These are phyloP conservation scores for Glebionis coronaria DNA, from an alignment of 129 eudicot genomes.

Conservation along the genomic window DNA sequence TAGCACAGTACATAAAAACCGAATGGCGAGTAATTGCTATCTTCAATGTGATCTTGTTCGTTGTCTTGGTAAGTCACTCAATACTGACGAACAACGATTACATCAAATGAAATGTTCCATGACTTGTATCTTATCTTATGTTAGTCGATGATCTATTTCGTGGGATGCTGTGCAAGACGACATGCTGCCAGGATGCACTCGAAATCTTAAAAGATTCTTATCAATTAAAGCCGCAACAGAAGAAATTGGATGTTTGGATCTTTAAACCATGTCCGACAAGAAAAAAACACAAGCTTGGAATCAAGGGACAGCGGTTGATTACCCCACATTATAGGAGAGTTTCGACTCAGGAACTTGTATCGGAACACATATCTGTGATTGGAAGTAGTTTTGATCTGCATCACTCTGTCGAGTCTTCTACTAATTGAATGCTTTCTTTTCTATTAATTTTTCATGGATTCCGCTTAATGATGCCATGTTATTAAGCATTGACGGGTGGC, in stretches of 20 bases:
- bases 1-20: slow-evolving; percentile 87
- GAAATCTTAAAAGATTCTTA: slow-evolving; percentile 46
- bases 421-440: slow-evolving; percentile 7
- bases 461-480: background rate
- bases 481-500: too few relatives aligned
- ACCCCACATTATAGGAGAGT: slow-evolving; percentile 5
- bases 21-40: slow-evolving; percentile 94
- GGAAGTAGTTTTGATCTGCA: background rate
- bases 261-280: slow-evolving; percentile 3
- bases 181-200: slow-evolving; percentile 58
- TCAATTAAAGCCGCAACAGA: background rate
- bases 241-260: slow-evolving; percentile 4
- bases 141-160: slow-evolving; percentile 77
- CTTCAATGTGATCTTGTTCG: slow-evolving; percentile 68
- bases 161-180: slow-evolving; percentile 90
- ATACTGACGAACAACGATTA: slow-evolving; percentile 1
- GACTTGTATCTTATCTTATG: slow-evolving; percentile 11
- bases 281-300: slow-evolving; percentile 3
- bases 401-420: background rate
- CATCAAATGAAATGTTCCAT: background rate
- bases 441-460: background rate
- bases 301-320: slow-evolving; percentile 5
- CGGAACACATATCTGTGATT: background rate
- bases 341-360: background rate
- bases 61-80: slow-evolving; percentile 64